Percentiles rank a stretch among this genome's conserved stretches.
These are phyloP conservation scores for Groenewaldozyma tartarivorans DNA, from an alignment of 805 yeast species.

Conservation along the genomic window DNA sequence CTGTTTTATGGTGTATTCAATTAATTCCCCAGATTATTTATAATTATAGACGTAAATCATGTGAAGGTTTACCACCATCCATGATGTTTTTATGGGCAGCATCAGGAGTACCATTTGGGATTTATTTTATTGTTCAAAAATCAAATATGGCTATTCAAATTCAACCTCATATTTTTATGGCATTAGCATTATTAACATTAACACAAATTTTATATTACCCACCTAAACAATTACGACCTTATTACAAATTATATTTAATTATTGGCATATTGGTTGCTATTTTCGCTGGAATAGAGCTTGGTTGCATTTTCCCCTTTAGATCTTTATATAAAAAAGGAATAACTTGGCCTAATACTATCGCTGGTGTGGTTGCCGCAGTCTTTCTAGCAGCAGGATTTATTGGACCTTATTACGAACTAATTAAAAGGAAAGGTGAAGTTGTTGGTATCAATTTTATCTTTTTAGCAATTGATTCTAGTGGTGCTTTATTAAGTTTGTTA, in stretches of 20 bases:
- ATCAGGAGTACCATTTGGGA: slow-evolving; percentile 75
- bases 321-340: slow-evolving; percentile 40
- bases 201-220: slow-evolving; percentile 66
- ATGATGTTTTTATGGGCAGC: slow-evolving; percentile 82
- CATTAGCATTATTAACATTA: slow-evolving; percentile 59
- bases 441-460: slow-evolving; percentile 84
- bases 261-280: slow-evolving; percentile 33
- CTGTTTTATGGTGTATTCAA: slow-evolving; percentile 89
- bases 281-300: slow-evolving; percentile 56
- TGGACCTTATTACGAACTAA: slow-evolving; percentile 83
- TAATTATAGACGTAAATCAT: slow-evolving; percentile 66
- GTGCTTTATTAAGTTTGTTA: slow-evolving; percentile 71
- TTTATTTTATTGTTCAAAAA: slow-evolving; percentile 66
- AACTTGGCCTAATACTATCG: slow-evolving; percentile 69
- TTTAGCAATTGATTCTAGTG: slow-evolving; percentile 62
- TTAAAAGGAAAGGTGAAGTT: slow-evolving; percentile 72
- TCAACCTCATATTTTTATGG: slow-evolving; percentile 79
- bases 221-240: slow-evolving; percentile 33
- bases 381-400: slow-evolving; percentile 67
- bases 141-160: slow-evolving; percentile 71
- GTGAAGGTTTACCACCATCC: slow-evolving; percentile 78
- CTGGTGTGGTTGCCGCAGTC: slow-evolving; percentile 75
- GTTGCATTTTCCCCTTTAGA: slow-evolving; percentile 61
- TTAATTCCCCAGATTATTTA: slow-evolving; percentile 73
- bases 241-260: slow-evolving; percentile 27